Evolutionary conservation across 2,329 filamentous ascomycete species (phyloP).

Genomic region (Ophiocordyceps polyrhachis-furcata): DNA sequence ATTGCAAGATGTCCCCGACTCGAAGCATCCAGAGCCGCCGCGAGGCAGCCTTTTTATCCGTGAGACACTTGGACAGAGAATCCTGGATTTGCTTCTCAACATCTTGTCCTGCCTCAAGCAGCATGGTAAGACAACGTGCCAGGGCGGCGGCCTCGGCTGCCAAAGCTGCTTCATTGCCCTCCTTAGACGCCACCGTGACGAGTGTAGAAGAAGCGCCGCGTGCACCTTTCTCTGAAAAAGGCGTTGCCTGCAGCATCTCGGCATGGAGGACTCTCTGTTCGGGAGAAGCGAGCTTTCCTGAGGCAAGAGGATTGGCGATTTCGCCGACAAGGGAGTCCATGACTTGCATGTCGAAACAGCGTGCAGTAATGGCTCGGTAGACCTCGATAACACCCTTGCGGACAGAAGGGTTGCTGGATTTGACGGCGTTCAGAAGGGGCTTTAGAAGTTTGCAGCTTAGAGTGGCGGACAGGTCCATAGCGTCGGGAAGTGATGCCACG

Average conservation of each 20-base stretch:
- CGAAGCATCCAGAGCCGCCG: conserved; percentile 67
- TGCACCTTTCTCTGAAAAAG: conserved; percentile 41
- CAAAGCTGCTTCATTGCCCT: conserved; percentile 73
- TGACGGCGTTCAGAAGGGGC: conserved; percentile 73
- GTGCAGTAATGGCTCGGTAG: conserved; percentile 50
- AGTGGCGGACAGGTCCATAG: conserved; percentile 59
- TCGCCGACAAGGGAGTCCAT: conserved; percentile 59
- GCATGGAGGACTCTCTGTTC: conserved; percentile 74
- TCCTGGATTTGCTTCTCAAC: conserved; percentile 51
- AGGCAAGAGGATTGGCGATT: conserved; percentile 59
- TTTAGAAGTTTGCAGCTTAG: conserved; percentile 61
- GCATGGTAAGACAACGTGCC: conserved; percentile 41
- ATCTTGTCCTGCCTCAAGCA: conserved; percentile 40
- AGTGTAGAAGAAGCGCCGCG: conserved; percentile 49
- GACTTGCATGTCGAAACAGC: conserved; percentile 35
- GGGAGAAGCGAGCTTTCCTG: conserved; percentile 63
- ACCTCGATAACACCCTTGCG: conserved; percentile 57
- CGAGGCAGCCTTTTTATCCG: conserved; percentile 65
- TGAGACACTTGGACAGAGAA: conserved; percentile 59
- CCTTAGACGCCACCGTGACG: conserved; percentile 53
- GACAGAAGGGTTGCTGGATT: conserved; percentile 68
- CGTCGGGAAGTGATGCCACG: conserved; percentile 46
- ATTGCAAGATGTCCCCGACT: conserved; percentile 51
- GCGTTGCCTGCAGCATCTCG: conserved; percentile 54
- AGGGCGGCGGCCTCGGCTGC: conserved; percentile 57